Percentiles rank a stretch among this genome's conserved stretches.
Evolutionary conservation across 2,329 filamentous ascomycete genomes (phyloP).

Genomic region (Aspergillus sp.): DNA sequence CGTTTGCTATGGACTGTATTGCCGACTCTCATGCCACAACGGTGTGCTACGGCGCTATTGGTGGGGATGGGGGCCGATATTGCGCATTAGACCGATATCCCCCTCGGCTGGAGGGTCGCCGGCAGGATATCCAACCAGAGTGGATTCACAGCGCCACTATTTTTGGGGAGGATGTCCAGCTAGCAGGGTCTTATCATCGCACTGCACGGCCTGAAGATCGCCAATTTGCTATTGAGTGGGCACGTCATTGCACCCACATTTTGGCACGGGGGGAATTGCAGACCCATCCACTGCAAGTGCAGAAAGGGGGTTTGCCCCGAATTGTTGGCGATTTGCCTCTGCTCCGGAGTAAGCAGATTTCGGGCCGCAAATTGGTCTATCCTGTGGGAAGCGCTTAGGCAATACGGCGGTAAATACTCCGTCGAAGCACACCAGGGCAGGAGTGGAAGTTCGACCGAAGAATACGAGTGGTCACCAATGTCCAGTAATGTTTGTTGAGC

Average conservation of each 20-base stretch:
- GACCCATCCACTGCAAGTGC: not conserved
- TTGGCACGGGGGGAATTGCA: not conserved
- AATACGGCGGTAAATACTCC: no score
- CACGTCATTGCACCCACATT: not conserved
- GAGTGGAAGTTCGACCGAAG: no score
- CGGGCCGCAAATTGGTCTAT: not conserved
- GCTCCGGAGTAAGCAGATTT: not conserved
- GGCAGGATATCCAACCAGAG: no score
- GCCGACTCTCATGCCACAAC: not conserved
- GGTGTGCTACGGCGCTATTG: slow-evolving; percentile 7
- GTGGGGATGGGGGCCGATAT: slow-evolving; percentile 2
- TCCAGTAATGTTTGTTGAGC: no score
- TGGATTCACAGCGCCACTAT: no score
- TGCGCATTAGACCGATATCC: not conserved
- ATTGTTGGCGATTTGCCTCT: not conserved
- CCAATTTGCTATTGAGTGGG: not conserved
- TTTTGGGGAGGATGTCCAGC: no score
- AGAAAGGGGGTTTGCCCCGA: not conserved
- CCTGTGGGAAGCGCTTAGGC: no score
- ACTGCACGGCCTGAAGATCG: not conserved
- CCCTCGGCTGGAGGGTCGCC: no score
- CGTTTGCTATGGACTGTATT: slow-evolving; percentile 2
- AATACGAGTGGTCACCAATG: no score
- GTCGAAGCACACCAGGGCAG: no score
- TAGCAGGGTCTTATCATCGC: not conserved